Conservation (phyloP, 2,329 filamentous ascomycete species). For the Colletotrichum liaoningense region DNA sequence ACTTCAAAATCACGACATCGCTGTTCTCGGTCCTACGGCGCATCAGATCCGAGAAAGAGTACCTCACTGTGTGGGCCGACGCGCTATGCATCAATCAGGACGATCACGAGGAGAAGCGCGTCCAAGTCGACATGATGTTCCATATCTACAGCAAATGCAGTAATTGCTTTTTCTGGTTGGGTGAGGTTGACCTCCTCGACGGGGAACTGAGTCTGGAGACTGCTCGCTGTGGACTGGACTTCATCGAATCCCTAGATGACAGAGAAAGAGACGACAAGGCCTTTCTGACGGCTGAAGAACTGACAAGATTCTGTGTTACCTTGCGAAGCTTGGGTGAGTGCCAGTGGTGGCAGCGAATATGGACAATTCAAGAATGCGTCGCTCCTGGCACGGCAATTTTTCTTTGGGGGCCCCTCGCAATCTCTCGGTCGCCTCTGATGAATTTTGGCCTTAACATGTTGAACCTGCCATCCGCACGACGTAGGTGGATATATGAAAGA, state of each 20-base stretch:
- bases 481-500: too few relatives aligned
- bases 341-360: background rate
- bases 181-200: background rate
- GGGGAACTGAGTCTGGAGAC: rapidly evolving
- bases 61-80: background rate
- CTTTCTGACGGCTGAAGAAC: background rate
- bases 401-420: background rate
- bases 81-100: constrained; percentile 12
- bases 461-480: too few relatives aligned
- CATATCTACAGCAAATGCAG: background rate
- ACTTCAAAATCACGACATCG: background rate
- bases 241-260: background rate
- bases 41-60: background rate
- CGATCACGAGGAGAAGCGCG: constrained; percentile 1
- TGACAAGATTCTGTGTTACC: rapidly evolving
- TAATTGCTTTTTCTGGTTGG: constrained; percentile 15
- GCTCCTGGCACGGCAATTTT: background rate
- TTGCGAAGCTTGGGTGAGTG: background rate
- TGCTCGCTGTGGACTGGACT: background rate
- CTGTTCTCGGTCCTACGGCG: background rate
- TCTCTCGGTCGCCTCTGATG: rapidly evolving
- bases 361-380: background rate
- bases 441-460: too few relatives aligned
- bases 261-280: too few relatives aligned
- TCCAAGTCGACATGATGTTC: constrained; percentile 20